Evolutionary conservation across 2,329 filamentous ascomycete genomes (phyloP), one percentile per base, ranked within the genome.

Genomic region (Hypoxylon sp.): DNA sequence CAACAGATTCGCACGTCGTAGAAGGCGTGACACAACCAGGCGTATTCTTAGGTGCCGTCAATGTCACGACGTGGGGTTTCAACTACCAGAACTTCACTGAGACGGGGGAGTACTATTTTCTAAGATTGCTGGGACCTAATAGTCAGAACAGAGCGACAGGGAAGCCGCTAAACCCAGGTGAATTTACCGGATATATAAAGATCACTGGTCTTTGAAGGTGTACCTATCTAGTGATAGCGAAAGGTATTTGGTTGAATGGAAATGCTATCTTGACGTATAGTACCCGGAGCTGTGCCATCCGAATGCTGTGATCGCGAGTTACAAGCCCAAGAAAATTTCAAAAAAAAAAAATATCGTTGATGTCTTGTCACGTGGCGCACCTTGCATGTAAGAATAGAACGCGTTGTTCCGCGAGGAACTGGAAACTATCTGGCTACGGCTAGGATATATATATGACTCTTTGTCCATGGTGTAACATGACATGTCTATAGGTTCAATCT

Each of bases 21-120:
- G 70, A 70, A 39, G 68, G 71, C 11, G 63, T 61, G 14, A 39
- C 37, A 17, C 70, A 71, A 42, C 64, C 68, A 5, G 66, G 58
- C 17, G 65, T 70, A 13, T 74, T 63, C 50, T 48, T 73, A 24
- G 70, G 72, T 2, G 59, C 71, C 14, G 66, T 67, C 24, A 71
- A 72, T 54, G 51, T 70, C 19, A 73, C 70, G 19, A 68, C 61
- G 5, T 74, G 68, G 70, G 72, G 72, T 0, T 73, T 74, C 59
- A 72, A 72, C 61, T 73, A 73, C 59, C 70, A 73, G 46, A 74
- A 72, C 31, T 67, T 51, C 48, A 70, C 71, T 24, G 66, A 70
- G 55, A 65, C 67, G 14, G 68, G 70, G 26, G 66, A 73, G 63
- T 74, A 74, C 58, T 72, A 73, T 58, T 73, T 51, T 47, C 19